Conservation (phyloP, 441 rosid genomes). For the Bruguiera hainesii region DNA sequence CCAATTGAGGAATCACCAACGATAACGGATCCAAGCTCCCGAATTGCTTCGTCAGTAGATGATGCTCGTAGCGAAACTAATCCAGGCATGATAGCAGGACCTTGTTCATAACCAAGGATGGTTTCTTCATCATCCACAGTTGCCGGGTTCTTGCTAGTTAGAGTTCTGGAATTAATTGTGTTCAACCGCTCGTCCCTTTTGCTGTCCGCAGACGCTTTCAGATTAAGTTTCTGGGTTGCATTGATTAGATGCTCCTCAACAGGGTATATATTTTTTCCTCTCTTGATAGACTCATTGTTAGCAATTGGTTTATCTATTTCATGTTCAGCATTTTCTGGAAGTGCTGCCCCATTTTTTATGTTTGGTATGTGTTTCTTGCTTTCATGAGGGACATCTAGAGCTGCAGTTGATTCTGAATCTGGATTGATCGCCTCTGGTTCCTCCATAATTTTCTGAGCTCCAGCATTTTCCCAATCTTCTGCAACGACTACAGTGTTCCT, state of each 20-base stretch:
- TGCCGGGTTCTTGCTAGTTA: not conserved
- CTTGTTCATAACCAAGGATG: slow-evolving; percentile 11
- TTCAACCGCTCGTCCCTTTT: slow-evolving; percentile 3
- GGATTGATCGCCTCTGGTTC: slow-evolving; percentile 1
- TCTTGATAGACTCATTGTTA: not conserved
- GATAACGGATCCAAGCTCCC: slow-evolving; percentile 4
- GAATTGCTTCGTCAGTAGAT: slow-evolving; percentile 12
- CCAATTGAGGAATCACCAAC: slow-evolving; percentile 15
- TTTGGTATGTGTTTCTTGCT: not conserved
- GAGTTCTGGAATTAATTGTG: slow-evolving; percentile 3
- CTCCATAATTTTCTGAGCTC: slow-evolving; percentile 27
- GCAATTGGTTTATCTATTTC: slow-evolving; percentile 7
- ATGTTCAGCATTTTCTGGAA: not conserved
- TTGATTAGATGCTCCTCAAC: not conserved
- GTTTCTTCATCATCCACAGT: slow-evolving; percentile 13
- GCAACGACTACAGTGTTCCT: slow-evolving; percentile 21
- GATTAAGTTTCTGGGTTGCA: not conserved
- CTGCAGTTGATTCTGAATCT: not conserved
- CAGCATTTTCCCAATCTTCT: slow-evolving; percentile 48
- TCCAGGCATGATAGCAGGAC: slow-evolving; percentile 25
- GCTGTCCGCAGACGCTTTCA: not conserved
- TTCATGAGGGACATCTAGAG: slow-evolving; percentile 1
- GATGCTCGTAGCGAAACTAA: slow-evolving; percentile 9
- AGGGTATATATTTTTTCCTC: not conserved
- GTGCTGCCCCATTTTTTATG: not conserved